Evolutionary conservation across 1,284 basidiomycete species (phyloP).

Genomic region (Sporisorium graminicola): DNA sequence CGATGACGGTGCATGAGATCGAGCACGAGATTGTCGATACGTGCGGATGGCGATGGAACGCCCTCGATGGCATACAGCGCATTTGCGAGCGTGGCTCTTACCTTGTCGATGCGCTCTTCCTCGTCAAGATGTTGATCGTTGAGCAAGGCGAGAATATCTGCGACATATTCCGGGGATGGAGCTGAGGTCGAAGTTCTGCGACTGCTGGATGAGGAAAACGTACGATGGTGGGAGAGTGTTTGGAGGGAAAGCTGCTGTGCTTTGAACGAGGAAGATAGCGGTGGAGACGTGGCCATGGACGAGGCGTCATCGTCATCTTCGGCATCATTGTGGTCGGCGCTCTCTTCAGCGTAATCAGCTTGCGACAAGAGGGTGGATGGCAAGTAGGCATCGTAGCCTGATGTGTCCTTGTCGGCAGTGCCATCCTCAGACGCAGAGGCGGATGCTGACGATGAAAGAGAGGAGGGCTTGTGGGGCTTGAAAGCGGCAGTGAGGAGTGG

Average conservation of each 20-base stretch:
- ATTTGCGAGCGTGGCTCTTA: constrained; percentile 47
- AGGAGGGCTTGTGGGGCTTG: constrained; percentile 51
- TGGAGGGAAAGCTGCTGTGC: constrained; percentile 50
- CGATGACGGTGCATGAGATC: constrained; percentile 62
- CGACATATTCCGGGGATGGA: constrained; percentile 18
- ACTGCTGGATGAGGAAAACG: constrained; percentile 36
- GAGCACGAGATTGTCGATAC: constrained; percentile 60
- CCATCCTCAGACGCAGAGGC: constrained; percentile 57
- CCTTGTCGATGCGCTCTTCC: constrained; percentile 60
- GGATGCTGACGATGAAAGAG: constrained; percentile 51
- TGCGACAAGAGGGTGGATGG: constrained; percentile 28
- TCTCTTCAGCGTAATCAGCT: constrained; percentile 9
- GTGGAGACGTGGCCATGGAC: constrained; percentile 42
- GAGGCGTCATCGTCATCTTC: constrained; percentile 33
- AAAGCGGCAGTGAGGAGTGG: constrained; percentile 42
- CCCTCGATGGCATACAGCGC: constrained; percentile 53
- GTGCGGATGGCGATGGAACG: constrained; percentile 40
- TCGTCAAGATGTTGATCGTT: constrained; percentile 53
- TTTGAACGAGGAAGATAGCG: constrained; percentile 52
- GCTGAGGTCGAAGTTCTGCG: constrained; percentile 37
- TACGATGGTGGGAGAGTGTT: constrained; percentile 38
- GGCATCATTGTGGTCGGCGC: background rate
- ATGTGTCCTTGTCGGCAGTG: constrained; percentile 15
- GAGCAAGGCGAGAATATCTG: constrained; percentile 52
- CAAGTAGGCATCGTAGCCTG: constrained; percentile 25